Percentiles rank a stretch among this genome's conserved stretches.
Evolutionary conservation across 208 protist species (phyloP).

Genomic region (Trichomonas gallinae): DNA sequence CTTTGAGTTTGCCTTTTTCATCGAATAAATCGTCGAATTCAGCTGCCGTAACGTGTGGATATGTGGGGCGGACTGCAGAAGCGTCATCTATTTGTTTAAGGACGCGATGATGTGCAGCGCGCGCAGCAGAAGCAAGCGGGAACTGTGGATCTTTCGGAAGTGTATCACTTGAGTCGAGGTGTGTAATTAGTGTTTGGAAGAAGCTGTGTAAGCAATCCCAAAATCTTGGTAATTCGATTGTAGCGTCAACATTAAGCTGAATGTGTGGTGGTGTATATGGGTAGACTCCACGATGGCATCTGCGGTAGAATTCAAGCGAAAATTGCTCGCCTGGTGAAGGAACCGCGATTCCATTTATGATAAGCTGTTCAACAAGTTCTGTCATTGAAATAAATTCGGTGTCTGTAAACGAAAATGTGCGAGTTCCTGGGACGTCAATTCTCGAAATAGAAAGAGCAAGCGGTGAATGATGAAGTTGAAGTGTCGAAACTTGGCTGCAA

Average conservation of each 20-base stretch:
- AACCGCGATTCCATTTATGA: slow-evolving; percentile 9
- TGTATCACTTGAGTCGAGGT: not conserved
- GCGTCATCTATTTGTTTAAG: not conserved
- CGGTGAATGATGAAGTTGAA: not conserved
- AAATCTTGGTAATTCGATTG: not conserved
- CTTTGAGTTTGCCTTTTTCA: not conserved
- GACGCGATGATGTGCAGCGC: not conserved
- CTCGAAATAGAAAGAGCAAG: not conserved
- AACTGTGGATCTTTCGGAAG: not conserved
- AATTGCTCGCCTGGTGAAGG: not conserved
- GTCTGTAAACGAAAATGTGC: not conserved
- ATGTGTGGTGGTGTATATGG: slow-evolving; percentile 10
- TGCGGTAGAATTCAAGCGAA: not conserved
- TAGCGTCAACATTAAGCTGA: not conserved
- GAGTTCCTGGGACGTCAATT: not conserved
- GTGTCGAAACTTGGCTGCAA: not conserved
- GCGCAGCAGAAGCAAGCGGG: not conserved
- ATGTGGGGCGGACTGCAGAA: not conserved
- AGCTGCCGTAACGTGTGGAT: not conserved
- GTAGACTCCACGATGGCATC: not conserved
- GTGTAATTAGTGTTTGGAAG: not conserved
- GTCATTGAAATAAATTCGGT: not conserved
- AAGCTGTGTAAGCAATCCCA: not conserved
- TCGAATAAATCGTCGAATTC: not conserved
- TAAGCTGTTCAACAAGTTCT: not conserved